Conservation (phyloP, 306 rosid species). For the Corylus heterophylla region DNA sequence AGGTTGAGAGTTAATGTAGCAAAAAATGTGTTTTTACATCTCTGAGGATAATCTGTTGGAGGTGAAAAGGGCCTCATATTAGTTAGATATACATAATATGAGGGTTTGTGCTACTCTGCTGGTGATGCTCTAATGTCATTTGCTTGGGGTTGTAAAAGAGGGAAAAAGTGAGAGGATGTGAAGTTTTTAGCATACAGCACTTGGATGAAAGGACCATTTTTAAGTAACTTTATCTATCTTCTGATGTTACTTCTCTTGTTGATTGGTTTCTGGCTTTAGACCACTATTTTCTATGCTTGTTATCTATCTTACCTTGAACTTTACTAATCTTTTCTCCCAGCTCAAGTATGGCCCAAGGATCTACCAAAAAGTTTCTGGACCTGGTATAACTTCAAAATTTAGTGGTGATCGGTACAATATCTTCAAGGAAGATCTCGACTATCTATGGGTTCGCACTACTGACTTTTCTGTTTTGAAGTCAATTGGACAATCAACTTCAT, state of each 20-base stretch:
- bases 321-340: slow-evolving; percentile 38
- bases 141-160: background rate
- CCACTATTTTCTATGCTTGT: slow-evolving; percentile 1
- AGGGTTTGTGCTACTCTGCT: too few species aligned
- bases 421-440: slow-evolving; percentile 74
- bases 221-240: background rate
- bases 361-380: slow-evolving; percentile 55
- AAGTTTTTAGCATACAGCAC: background rate
- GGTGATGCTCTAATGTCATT: background rate
- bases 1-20: too few species aligned
- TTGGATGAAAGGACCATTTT: background rate
- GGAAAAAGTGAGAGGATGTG: background rate
- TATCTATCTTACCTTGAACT: background rate
- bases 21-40: too few species aligned
- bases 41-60: too few species aligned
- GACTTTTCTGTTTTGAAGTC: slow-evolving; percentile 67
- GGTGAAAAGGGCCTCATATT: too few species aligned
- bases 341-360: slow-evolving; percentile 80
- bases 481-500: slow-evolving; percentile 68
- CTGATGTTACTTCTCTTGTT: background rate
- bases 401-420: slow-evolving; percentile 56
- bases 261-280: slow-evolving; percentile 12
- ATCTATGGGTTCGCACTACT: slow-evolving; percentile 77
- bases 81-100: too few species aligned
- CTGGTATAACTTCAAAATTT: slow-evolving; percentile 52